Evolutionary conservation across 192 early-diverging fungal genomes (phyloP).

Genomic region (Phycomyces nitens): DNA sequence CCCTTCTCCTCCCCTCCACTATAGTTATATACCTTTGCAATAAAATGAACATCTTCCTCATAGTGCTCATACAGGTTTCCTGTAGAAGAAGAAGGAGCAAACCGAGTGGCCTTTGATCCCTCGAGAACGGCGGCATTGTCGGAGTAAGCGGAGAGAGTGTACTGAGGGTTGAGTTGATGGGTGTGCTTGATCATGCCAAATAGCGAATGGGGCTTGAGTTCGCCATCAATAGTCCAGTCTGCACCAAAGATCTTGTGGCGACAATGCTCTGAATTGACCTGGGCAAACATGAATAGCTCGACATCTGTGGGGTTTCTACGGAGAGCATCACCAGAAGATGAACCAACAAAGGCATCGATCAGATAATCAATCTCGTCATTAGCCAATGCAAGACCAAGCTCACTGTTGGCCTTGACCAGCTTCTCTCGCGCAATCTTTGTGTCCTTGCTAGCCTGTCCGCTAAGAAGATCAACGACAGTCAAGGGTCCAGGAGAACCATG

Average conservation of each 20-base stretch:
- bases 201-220: constrained; percentile 73
- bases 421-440: constrained; percentile 49
- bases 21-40: constrained; percentile 88
- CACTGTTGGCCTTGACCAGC: constrained; percentile 76
- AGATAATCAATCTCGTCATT: constrained; percentile 96
- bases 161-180: constrained; percentile 72
- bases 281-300: constrained; percentile 99
- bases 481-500: constrained; percentile 63
- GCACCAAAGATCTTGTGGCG: constrained; percentile 99
- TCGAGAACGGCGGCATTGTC: constrained; percentile 98
- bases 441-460: constrained; percentile 25
- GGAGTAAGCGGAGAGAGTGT: constrained; percentile 93
- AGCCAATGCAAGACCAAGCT: constrained; percentile 93
- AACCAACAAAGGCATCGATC: constrained; percentile 72
- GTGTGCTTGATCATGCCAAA: constrained; percentile 98
- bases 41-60: constrained; percentile 79
- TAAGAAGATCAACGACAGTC: constrained; percentile 44
- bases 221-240: constrained; percentile 95
- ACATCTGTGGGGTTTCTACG: constrained; percentile 94
- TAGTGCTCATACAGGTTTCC: constrained; percentile 57
- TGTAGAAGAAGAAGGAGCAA: constrained; percentile 43
- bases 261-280: constrained; percentile 99
- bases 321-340: constrained; percentile 47
- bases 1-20: too few relatives aligned
- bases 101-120: constrained; percentile 63